phyloP scores from a whole-genome alignment of 2,329 filamentous ascomycete genomes.

The Hypoxylon sp. region DNA sequence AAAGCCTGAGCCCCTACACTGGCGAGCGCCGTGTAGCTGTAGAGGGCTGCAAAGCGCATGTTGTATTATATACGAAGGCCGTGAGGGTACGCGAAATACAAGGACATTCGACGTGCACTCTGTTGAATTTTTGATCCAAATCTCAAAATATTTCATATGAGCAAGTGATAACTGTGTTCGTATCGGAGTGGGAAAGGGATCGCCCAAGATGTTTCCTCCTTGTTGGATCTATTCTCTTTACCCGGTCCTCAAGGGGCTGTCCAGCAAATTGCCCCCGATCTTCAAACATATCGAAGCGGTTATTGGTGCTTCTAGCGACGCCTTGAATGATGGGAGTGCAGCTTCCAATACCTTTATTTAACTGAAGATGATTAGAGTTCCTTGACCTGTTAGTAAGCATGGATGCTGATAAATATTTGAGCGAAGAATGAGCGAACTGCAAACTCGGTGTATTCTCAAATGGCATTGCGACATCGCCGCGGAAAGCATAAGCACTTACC shows the following conservation, averaged over 20 bases:
- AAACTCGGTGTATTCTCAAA: background rate
- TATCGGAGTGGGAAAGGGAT: slow-evolving; percentile 8
- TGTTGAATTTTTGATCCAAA: background rate
- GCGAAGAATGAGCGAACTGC: background rate
- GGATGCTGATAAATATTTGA: background rate
- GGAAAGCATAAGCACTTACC: slow-evolving; percentile 36
- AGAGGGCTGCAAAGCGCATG: slow-evolving; percentile 3
- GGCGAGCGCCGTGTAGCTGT: slow-evolving; percentile 9
- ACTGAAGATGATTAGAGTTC: background rate
- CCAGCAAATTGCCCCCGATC: background rate
- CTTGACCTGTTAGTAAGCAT: background rate
- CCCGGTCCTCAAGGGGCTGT: slow-evolving; percentile 1
- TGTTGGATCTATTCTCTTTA: slow-evolving; percentile 24
- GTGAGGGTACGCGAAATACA: background rate
- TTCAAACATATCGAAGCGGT: background rate
- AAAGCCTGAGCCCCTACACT: slow-evolving; percentile 2
- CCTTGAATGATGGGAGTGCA: background rate
- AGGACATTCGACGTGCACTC: background rate
- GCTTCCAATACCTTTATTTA: background rate
- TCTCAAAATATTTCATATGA: background rate
- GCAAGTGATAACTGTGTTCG: slow-evolving; percentile 18
- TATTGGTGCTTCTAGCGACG: background rate
- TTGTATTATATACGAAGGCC: slow-evolving; percentile 11
- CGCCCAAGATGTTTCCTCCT: background rate
- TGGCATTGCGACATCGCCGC: slow-evolving; percentile 1